phyloP scores from a whole-genome alignment of 2,329 filamentous ascomycete species.

The Ceratocystis ficicola region DNA sequence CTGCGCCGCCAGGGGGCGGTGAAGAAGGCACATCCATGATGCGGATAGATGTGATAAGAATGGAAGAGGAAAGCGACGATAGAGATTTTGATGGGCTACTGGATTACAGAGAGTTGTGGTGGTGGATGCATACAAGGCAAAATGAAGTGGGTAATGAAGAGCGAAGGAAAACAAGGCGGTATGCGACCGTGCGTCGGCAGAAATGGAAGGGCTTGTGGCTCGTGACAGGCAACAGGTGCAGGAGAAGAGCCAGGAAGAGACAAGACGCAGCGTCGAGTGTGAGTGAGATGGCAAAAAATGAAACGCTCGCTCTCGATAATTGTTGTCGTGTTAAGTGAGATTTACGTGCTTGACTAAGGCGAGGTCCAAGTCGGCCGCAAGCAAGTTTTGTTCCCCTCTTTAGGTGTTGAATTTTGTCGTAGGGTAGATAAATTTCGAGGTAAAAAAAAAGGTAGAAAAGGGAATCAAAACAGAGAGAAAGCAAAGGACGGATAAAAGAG shows the following conservation, averaged over 20 bases:
- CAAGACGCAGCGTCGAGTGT: not conserved
- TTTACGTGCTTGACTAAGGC: too few species aligned
- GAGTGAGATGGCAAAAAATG: not conserved
- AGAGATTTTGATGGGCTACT: not conserved
- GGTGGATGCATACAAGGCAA: conserved; percentile 10
- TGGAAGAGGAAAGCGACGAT: not conserved
- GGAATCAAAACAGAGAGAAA: conserved; percentile 2
- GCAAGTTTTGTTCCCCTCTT: conserved; percentile 5
- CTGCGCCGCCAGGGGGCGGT: conserved; percentile 49
- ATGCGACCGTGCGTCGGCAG: conserved; percentile 19
- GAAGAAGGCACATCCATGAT: conserved; percentile 53
- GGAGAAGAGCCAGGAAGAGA: not conserved
- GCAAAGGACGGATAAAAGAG: not conserved
- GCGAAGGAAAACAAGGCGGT: conserved; percentile 13
- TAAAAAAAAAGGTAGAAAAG: conserved; percentile 3
- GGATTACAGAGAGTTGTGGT: conserved; percentile 7
- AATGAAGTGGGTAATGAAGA: not conserved
- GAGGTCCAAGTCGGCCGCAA: not conserved
- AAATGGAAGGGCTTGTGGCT: conserved; percentile 2
- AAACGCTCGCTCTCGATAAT: not conserved
- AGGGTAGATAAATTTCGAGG: not conserved
- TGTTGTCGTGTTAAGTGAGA: not conserved
- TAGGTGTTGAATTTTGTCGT: conserved; percentile 10
- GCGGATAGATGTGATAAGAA: conserved; percentile 21
- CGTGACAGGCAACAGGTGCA: conserved; percentile 2